phyloP scores from a whole-genome alignment of 2,329 filamentous ascomycete genomes.

The Penicillium nordicum region DNA sequence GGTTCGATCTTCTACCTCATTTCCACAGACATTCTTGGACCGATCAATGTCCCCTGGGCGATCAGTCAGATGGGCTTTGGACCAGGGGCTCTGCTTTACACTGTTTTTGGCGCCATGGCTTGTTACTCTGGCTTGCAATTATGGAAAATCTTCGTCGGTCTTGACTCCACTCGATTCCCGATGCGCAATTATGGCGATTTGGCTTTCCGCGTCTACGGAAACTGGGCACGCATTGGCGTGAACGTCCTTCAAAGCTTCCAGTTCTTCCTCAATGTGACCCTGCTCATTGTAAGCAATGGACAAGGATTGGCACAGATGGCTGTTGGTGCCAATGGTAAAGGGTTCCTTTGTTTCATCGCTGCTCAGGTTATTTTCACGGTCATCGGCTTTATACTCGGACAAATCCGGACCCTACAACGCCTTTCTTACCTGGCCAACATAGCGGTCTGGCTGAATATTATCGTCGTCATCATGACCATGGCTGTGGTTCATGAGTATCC shows the following conservation, averaged over 20 bases:
- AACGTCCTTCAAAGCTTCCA: slow-evolving; percentile 45
- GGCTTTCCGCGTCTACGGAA: slow-evolving; percentile 49
- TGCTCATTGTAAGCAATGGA: slow-evolving; percentile 32
- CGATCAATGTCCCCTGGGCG: slow-evolving; percentile 36
- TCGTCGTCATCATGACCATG: slow-evolving; percentile 57
- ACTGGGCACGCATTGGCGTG: slow-evolving; percentile 45
- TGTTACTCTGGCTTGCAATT: slow-evolving; percentile 43
- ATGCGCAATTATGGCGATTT: slow-evolving; percentile 49
- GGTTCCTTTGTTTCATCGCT: slow-evolving; percentile 52
- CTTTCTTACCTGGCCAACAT: slow-evolving; percentile 47
- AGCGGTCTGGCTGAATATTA: slow-evolving; percentile 55
- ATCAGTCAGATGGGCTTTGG: slow-evolving; percentile 41
- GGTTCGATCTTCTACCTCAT: slow-evolving; percentile 51
- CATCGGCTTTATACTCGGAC: slow-evolving; percentile 53
- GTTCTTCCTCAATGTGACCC: slow-evolving; percentile 15
- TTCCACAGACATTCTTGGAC: slow-evolving; percentile 49
- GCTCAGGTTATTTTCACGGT: slow-evolving; percentile 52
- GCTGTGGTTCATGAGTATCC: slow-evolving; percentile 49
- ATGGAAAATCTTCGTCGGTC: slow-evolving; percentile 46
- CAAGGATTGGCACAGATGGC: slow-evolving; percentile 51
- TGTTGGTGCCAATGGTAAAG: slow-evolving; percentile 8
- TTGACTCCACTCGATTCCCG: slow-evolving; percentile 50
- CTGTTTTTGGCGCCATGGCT: slow-evolving; percentile 43
- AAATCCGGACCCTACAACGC: slow-evolving; percentile 52
- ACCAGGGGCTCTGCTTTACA: slow-evolving; percentile 40